Evolutionary conservation across 257 asterid genomes (phyloP), one percentile per base, ranked within the genome.

Genomic region (Penstemon eatonii): DNA sequence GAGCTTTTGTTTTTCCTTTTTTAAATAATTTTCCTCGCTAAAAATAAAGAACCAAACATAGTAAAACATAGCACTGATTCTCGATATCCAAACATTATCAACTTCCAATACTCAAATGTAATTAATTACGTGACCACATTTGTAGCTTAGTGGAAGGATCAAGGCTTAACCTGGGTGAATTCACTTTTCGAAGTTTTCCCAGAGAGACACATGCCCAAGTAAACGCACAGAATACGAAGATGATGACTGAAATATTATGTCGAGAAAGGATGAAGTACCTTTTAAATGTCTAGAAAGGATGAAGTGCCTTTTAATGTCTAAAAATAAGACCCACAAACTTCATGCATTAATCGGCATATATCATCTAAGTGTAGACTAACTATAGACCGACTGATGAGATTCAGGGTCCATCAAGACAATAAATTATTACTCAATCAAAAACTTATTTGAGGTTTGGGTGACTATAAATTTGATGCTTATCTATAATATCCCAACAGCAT

Each of bases 81-180:
- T 36, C 43, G 63, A 47, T 4, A 73, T 33, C 64, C 39, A 39
- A 54, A 51, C n/a, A 15, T 60, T 51, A 33, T 37, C 38, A 3
- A 40, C 44, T 15, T 39, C 12, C 50, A 65, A 33, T 5, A 65
- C 33, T 64, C 10, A 19, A 54, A 37, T 37, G 15, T 60, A 55
- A 15, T 10, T 18, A 41, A 43, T 19, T 36, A 56, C 5, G 4
- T 43, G 63, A 64, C 54, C 68, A n/a, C 5, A 36, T 39, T 55
- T 61, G 65, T 41, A 62, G 60, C 57, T 55, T 60, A 40, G 43
- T 6, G 54, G 75, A 68, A 52, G 43, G 63, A 65, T 50, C 53
- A 15, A n/a, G 12, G 33, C 46, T 47, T 33, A 40, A 44, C 36
- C 52, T 9, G 5, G 13, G 36, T 5, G 10, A 53, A 19, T 15